These are phyloP conservation scores for Pisolithus sp. DNA, from an alignment of 768 basidiomycete species.

Conservation along the genomic window DNA sequence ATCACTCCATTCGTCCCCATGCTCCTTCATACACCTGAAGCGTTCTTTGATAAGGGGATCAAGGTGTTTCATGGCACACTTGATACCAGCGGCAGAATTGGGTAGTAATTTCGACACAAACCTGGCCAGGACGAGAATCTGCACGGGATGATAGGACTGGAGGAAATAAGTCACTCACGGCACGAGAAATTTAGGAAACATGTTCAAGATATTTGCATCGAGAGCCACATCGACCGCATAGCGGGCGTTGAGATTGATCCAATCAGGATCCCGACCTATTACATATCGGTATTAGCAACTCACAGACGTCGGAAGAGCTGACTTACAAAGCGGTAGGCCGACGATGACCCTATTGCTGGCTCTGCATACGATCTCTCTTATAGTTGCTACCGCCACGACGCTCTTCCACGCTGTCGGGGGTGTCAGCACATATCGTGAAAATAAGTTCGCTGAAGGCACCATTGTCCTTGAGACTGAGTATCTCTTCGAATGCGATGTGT, in stretches of 20 bases:
- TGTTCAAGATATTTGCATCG: conserved; percentile 13
- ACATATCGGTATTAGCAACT: conserved; percentile 6
- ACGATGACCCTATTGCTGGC: conserved; percentile 44
- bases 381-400: conserved; percentile 18
- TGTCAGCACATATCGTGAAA: background rate
- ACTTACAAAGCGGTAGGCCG: conserved; percentile 42
- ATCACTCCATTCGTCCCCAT: conserved; percentile 19
- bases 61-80: conserved; percentile 11
- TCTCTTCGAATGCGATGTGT: conserved; percentile 15
- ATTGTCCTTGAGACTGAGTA: conserved; percentile 19
- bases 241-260: conserved; percentile 25
- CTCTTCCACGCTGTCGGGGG: conserved; percentile 35
- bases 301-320: conserved; percentile 22
- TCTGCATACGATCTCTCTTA: conserved; percentile 34
- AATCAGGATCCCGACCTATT: too few relatives aligned
- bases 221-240: conserved; percentile 24
- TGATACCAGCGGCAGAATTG: conserved; percentile 1
- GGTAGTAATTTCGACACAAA: conserved; percentile 11
- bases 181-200: conserved; percentile 29
- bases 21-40: conserved; percentile 11
- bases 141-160: background rate
- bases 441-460: conserved; percentile 7
- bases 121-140: conserved; percentile 2
- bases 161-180: conserved; percentile 17
- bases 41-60: conserved; percentile 29